Conservation (phyloP, 495 filamentous ascomycete genomes). For the Lasiosphaeris hirsuta region DNA sequence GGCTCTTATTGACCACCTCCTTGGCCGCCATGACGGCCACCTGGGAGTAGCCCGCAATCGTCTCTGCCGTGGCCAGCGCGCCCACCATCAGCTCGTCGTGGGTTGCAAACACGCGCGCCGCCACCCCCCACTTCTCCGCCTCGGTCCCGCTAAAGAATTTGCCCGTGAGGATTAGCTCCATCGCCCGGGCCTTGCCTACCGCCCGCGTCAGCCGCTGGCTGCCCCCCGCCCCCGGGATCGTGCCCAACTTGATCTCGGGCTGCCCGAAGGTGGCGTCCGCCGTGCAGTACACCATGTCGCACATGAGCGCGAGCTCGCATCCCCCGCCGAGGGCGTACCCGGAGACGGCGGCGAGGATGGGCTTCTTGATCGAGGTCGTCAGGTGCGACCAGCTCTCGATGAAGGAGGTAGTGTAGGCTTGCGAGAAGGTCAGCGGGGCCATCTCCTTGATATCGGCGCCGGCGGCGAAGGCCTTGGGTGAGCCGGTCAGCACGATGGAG, state of each 20-base stretch:
- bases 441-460: constrained; percentile 99
- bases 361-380: constrained; percentile 77
- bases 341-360: constrained; percentile 88
- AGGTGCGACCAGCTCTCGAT: constrained; percentile 90
- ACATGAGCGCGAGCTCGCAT: constrained; percentile 97
- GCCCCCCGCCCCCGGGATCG: constrained; percentile 89
- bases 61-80: constrained; percentile 77
- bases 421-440: constrained; percentile 79
- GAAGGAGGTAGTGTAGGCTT: constrained; percentile 82
- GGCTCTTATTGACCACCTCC: constrained; percentile 97
- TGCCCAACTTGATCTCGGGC: constrained; percentile 92
- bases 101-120: constrained; percentile 73
- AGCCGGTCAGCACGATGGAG: constrained; percentile 84
- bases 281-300: constrained; percentile 90
- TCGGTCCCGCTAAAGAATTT: constrained; percentile 75
- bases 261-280: constrained; percentile 82
- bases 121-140: constrained; percentile 87
- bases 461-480: constrained; percentile 84
- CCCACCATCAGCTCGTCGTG: constrained; percentile 79
- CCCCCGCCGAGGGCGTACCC: constrained; percentile 93
- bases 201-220: constrained; percentile 84
- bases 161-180: constrained; percentile 92
- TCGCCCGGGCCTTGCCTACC: constrained; percentile 84
- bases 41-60: constrained; percentile 74
- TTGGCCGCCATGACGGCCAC: constrained; percentile 88